Conservation (phyloP, 148 eudicot genomes). For the Amaranthus cruentus region DNA sequence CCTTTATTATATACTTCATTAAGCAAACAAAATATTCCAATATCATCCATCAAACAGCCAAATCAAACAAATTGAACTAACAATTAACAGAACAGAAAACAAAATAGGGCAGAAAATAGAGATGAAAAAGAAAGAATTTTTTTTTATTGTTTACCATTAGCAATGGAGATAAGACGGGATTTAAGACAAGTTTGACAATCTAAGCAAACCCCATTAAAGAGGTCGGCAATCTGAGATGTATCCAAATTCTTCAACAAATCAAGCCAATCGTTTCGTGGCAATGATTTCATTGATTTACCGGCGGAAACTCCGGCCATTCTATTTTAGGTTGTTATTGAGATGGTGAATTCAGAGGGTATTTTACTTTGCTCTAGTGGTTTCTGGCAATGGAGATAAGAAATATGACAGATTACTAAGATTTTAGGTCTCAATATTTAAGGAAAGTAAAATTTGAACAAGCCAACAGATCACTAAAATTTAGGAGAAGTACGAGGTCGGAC, state of each 20-base stretch:
- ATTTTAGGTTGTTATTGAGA: background rate
- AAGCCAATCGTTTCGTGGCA: slow-evolving; percentile 19
- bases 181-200: slow-evolving; percentile 24
- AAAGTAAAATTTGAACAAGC: background rate
- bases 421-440: background rate
- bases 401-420: no score
- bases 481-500: no score
- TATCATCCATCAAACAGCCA: background rate
- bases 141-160: slow-evolving; percentile 13
- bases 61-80: background rate
- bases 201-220: slow-evolving; percentile 27
- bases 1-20: no score
- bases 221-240: slow-evolving; percentile 20
- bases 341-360: background rate
- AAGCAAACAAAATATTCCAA: no score
- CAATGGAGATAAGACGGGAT: slow-evolving; percentile 16
- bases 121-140: background rate
- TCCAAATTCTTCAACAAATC: slow-evolving; percentile 20
- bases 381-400: no score
- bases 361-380: background rate
- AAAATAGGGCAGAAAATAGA: background rate
- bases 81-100: background rate
- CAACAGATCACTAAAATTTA: background rate
- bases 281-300: slow-evolving; percentile 4
- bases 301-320: slow-evolving; percentile 14